Conservation (phyloP, 305 asterid genomes). For the Petunia hybrid region DNA sequence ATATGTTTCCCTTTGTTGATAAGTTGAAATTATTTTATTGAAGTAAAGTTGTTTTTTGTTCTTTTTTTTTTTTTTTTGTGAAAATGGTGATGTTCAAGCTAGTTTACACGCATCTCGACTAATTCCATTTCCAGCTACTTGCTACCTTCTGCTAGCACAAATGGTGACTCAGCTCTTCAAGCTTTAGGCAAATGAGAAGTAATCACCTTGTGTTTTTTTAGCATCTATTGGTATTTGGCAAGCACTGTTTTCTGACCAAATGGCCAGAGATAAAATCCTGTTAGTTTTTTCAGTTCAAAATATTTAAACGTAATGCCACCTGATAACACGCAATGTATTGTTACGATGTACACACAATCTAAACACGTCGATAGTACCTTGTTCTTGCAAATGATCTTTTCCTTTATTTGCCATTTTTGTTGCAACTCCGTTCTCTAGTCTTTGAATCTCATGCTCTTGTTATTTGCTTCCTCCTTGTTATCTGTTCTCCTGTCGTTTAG, state of each 20-base stretch:
- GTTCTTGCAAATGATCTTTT: not conserved
- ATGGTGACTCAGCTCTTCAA: not conserved
- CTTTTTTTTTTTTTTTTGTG: not conserved
- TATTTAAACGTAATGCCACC: not conserved
- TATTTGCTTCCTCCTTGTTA: not conserved
- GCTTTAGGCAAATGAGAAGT: not conserved
- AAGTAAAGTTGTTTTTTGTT: not conserved
- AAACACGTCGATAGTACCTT: not conserved
- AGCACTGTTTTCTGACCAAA: not conserved
- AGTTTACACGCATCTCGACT: not conserved
- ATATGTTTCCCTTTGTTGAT: not conserved
- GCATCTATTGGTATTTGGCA: not conserved
- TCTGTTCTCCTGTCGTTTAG: not conserved
- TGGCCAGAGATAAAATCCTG: not conserved
- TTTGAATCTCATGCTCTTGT: not conserved
- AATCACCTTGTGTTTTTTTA: not conserved
- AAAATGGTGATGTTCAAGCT: not conserved
- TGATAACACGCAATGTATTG: not conserved
- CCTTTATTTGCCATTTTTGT: not conserved
- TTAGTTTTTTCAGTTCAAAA: slow-evolving; percentile 6
- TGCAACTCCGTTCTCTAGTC: not conserved
- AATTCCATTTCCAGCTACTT: not conserved
- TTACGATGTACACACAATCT: not conserved
- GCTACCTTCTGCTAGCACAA: not conserved
- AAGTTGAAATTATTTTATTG: not conserved